phyloP scores from a whole-genome alignment of 768 basidiomycete species.

The Suillus fuscotomentosus region DNA sequence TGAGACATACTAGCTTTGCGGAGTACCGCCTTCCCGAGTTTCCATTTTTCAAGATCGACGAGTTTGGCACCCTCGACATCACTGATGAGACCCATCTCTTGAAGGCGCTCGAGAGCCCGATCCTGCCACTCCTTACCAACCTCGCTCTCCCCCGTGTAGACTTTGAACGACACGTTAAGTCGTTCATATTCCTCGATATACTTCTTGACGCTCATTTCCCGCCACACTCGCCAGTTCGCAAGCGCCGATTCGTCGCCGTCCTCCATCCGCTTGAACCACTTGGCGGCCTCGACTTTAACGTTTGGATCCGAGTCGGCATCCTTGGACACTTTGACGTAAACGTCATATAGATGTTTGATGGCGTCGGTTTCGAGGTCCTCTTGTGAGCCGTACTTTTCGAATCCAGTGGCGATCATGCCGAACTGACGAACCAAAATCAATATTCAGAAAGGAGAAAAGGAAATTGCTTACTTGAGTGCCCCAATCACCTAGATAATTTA shows the following conservation, averaged over 20 bases:
- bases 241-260: slow-evolving; percentile 86
- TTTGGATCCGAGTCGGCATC: slow-evolving; percentile 72
- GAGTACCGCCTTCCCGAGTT: slow-evolving; percentile 87
- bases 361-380: slow-evolving; percentile 83
- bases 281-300: slow-evolving; percentile 74
- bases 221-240: slow-evolving; percentile 90
- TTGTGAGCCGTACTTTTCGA: slow-evolving; percentile 86
- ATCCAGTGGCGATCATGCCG: slow-evolving; percentile 88
- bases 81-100: slow-evolving; percentile 72
- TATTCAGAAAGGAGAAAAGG: background rate
- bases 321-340: slow-evolving; percentile 93
- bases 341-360: slow-evolving; percentile 91
- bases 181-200: slow-evolving; percentile 86
- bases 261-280: slow-evolving; percentile 94
- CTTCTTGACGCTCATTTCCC: slow-evolving; percentile 85
- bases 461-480: slow-evolving; percentile 79
- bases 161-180: slow-evolving; percentile 88
- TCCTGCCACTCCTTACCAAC: slow-evolving; percentile 75
- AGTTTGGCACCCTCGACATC: slow-evolving; percentile 82
- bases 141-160: slow-evolving; percentile 88
- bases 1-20: slow-evolving; percentile 69
- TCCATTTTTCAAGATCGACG: slow-evolving; percentile 86
- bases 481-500: slow-evolving; percentile 99
- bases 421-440: slow-evolving; percentile 42
- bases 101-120: slow-evolving; percentile 63